A percentile compares a stretch with the other conserved stretches of the same genome.
Conservation (phyloP, 1,284 basidiomycete species). For the Moesziomyces parantarcticus region DNA sequence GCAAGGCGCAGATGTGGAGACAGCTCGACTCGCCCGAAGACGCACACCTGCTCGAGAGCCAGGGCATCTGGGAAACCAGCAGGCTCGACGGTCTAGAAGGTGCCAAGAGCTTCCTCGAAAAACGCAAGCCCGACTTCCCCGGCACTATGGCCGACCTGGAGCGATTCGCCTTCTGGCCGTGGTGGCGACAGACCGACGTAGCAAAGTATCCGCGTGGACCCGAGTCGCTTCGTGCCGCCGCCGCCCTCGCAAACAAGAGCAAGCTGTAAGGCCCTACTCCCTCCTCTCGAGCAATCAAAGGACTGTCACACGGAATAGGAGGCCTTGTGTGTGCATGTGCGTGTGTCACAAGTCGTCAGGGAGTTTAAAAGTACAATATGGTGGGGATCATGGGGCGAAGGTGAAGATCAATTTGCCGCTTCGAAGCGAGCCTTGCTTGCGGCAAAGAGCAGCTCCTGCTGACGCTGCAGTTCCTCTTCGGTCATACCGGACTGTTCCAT, state of each 20-base stretch:
- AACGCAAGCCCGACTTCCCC: slow-evolving; percentile 40
- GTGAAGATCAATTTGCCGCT: slow-evolving; percentile 57
- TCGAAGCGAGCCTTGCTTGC: slow-evolving; percentile 76
- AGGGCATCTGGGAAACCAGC: slow-evolving; percentile 46
- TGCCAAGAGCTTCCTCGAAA: slow-evolving; percentile 52
- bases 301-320: background rate
- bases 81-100: slow-evolving; percentile 52
- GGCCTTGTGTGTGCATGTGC: slow-evolving; percentile 6
- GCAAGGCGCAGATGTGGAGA: slow-evolving; percentile 54
- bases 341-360: background rate
- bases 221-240: slow-evolving; percentile 25
- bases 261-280: slow-evolving; percentile 5
- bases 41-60: slow-evolving; percentile 51
- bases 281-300: background rate
- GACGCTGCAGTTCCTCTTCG: slow-evolving; percentile 85
- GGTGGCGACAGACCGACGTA: slow-evolving; percentile 55
- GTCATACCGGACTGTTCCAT: slow-evolving; percentile 88
- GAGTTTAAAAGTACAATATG: background rate
- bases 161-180: slow-evolving; percentile 52
- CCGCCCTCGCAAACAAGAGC: slow-evolving; percentile 9
- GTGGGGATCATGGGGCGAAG: too few relatives aligned
- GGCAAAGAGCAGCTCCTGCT: slow-evolving; percentile 92
- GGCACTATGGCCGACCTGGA: slow-evolving; percentile 50
- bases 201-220: slow-evolving; percentile 21
- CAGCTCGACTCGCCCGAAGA: slow-evolving; percentile 44